These are phyloP conservation scores for Stephania yunnanensis DNA, from an alignment of 164 flowering plant genomes.

Conservation along the genomic window DNA sequence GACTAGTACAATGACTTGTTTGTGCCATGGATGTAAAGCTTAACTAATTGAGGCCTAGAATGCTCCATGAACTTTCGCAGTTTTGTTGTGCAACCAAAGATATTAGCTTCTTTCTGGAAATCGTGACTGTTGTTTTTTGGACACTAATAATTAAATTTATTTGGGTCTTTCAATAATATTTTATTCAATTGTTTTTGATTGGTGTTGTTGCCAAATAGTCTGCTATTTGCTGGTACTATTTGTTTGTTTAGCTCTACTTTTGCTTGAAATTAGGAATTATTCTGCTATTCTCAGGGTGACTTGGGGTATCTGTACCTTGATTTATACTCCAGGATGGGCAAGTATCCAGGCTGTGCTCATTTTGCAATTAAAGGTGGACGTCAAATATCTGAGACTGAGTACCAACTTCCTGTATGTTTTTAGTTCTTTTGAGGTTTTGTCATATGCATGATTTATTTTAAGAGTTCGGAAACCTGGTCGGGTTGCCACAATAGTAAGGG, in stretches of 20 bases:
- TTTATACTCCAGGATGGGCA: slow-evolving; percentile 79
- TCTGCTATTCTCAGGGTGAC: slow-evolving; percentile 59
- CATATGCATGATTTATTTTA: neutral
- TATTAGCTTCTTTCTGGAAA: neutral
- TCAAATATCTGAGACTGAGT: slow-evolving; percentile 66
- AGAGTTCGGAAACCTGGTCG: neutral
- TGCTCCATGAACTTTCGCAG: neutral
- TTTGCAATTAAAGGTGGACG: slow-evolving; percentile 96
- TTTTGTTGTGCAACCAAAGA: neutral
- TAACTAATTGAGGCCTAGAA: neutral
- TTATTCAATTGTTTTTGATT: neutral
- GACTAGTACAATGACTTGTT: neutral
- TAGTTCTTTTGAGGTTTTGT: slow-evolving; percentile 8
- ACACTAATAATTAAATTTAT: neutral
- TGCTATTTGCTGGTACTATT: neutral
- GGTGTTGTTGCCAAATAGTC: neutral
- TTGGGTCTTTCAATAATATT: neutral
- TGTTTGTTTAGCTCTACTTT: slow-evolving; percentile 1
- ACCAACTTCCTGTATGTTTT: slow-evolving; percentile 90
- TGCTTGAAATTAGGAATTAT: slow-evolving; percentile 14
- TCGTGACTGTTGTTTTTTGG: neutral
- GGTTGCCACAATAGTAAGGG: no score
- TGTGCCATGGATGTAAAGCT: neutral
- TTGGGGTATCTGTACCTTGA: slow-evolving; percentile 92
- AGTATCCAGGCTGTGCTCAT: slow-evolving; percentile 93